A percentile compares a stretch with the other conserved stretches of the same genome.
These are phyloP conservation scores for Paramecium caudatum DNA, from an alignment of 73 alveolate species.

Conservation along the genomic window DNA sequence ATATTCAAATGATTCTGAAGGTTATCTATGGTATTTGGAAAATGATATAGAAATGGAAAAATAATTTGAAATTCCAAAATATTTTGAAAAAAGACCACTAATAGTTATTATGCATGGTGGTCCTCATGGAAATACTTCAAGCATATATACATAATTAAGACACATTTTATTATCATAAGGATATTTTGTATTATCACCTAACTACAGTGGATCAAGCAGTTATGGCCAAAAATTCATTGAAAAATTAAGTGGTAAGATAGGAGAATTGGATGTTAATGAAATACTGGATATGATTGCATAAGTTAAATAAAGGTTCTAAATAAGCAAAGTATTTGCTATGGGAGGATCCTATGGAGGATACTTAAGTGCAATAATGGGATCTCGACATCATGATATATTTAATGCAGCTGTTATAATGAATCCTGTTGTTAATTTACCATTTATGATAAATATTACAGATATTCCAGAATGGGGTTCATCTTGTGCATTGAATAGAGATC, in stretches of 20 bases:
- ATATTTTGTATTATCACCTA: slow-evolving; percentile 62
- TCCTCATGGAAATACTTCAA: slow-evolving; percentile 66
- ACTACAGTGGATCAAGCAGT: slow-evolving; percentile 72
- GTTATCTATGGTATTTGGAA: slow-evolving; percentile 65
- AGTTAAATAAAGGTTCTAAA: not conserved
- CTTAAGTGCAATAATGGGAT: slow-evolving; percentile 69
- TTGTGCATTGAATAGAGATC: slow-evolving; percentile 35
- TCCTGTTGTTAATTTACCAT: slow-evolving; percentile 70
- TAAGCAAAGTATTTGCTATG: slow-evolving; percentile 46
- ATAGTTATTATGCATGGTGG: slow-evolving; percentile 74
- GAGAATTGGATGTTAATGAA: slow-evolving; percentile 63
- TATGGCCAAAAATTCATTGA: slow-evolving; percentile 70
- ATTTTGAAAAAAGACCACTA: slow-evolving; percentile 64
- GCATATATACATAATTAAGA: slow-evolving; percentile 59
- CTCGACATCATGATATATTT: slow-evolving; percentile 51
- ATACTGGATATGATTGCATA: slow-evolving; percentile 67
- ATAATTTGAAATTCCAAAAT: slow-evolving; percentile 44
- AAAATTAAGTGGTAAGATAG: slow-evolving; percentile 60
- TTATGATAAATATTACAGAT: slow-evolving; percentile 74
- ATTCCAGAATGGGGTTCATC: slow-evolving; percentile 77
- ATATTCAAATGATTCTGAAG: slow-evolving; percentile 51
- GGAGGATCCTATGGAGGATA: slow-evolving; percentile 78
- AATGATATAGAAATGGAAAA: slow-evolving; percentile 33
- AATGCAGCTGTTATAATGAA: slow-evolving; percentile 62
- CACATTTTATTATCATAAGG: slow-evolving; percentile 67